Conservation (phyloP, 2,329 filamentous ascomycete species). For the Arthroderma sp. region DNA sequence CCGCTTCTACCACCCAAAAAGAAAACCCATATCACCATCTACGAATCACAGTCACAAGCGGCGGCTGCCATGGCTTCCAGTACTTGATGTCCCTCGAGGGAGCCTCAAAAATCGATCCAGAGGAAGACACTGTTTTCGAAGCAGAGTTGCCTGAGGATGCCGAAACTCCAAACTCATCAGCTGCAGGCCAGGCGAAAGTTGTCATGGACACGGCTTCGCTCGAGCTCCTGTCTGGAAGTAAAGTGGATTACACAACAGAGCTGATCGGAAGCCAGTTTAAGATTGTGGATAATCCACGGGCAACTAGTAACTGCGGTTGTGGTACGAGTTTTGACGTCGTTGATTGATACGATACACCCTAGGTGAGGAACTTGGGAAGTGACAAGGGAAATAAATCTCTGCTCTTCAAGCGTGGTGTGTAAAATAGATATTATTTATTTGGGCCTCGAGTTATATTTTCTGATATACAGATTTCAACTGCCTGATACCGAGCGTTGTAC, state of each 20-base stretch:
- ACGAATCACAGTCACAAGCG: constrained; percentile 83
- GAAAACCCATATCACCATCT: constrained; percentile 68
- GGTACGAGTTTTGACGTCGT: constrained; percentile 89
- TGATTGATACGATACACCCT: constrained; percentile 3
- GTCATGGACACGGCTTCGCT: constrained; percentile 80
- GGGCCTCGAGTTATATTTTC: too few species aligned
- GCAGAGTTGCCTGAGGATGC: constrained; percentile 36
- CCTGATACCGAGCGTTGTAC: too few species aligned
- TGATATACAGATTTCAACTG: too few species aligned
- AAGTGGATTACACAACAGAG: constrained; percentile 92
- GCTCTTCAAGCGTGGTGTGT: too few species aligned
- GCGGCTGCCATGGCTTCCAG: constrained; percentile 95
- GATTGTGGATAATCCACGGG: constrained; percentile 82
- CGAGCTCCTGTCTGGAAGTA: constrained; percentile 81
- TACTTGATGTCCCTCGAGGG: constrained; percentile 79
- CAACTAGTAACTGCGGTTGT: constrained; percentile 90
- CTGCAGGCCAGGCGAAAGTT: constrained; percentile 54
- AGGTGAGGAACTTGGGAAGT: neutral
- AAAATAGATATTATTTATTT: too few species aligned
- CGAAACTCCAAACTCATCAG: constrained; percentile 14
- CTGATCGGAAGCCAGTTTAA: constrained; percentile 93
- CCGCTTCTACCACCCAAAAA: constrained; percentile 27
- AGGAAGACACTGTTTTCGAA: constrained; percentile 83
- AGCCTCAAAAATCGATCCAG: constrained; percentile 42
- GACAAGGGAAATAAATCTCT: neutral